These are phyloP conservation scores for Pyricularia pennisetigena DNA, from an alignment of 2,329 filamentous ascomycete genomes.

Conservation along the genomic window DNA sequence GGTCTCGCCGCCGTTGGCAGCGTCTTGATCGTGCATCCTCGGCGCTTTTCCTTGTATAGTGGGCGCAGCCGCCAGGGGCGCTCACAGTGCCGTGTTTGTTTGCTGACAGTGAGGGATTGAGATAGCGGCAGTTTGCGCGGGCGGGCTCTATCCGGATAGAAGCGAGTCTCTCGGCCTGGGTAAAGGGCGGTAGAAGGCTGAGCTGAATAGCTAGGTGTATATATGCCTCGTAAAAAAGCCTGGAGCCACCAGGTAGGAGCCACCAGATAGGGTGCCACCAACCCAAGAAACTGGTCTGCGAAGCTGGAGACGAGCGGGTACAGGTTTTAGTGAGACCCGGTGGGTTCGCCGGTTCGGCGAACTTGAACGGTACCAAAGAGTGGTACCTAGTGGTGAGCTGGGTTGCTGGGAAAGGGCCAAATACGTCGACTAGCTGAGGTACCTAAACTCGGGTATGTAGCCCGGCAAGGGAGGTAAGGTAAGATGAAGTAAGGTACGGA, in stretches of 20 bases:
- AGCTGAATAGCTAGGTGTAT: not conserved
- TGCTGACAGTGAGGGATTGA: not conserved
- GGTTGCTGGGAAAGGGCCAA: not conserved
- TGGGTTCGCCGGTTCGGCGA: not conserved
- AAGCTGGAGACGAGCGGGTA: not conserved
- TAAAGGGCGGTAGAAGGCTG: not conserved
- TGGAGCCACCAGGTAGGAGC: not conserved
- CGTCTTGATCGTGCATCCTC: slow-evolving; percentile 3
- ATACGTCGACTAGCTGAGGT: not conserved
- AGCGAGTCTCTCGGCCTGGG: not conserved
- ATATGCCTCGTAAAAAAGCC: not conserved
- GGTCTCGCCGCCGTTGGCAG: slow-evolving; percentile 1
- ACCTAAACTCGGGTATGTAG: not conserved
- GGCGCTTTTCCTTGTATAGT: not conserved
- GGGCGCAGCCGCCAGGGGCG: slow-evolving; percentile 4
- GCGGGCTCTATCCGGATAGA: not conserved
- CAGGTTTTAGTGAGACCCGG: not conserved
- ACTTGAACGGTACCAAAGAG: not conserved
- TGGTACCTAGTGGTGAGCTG: not conserved
- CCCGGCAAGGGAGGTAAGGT: not conserved
- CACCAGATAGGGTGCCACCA: not conserved
- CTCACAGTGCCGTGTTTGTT: not conserved
- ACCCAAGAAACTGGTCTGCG: not conserved
- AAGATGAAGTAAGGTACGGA: too few relatives aligned
- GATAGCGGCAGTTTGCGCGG: not conserved